Evolutionary conservation across 2,329 filamentous ascomycete species (phyloP).

Genomic region (Xylaria sp.): DNA sequence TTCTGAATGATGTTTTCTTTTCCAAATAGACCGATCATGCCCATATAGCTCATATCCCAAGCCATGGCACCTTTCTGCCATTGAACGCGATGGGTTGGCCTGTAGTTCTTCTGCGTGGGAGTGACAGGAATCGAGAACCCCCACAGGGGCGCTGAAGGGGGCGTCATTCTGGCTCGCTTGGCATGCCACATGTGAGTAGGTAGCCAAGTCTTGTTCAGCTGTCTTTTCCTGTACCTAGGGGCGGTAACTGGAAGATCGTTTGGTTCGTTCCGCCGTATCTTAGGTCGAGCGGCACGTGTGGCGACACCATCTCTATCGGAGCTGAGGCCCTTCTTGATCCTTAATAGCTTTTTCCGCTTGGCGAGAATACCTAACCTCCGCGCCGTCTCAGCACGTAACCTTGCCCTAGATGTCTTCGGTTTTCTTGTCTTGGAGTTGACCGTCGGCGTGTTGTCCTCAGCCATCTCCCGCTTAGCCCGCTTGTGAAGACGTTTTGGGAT

Average conservation of each 20-base stretch:
- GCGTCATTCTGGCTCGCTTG: constrained; percentile 90
- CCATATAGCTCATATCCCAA: constrained; percentile 96
- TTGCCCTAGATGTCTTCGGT: constrained; percentile 65
- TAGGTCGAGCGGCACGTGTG: constrained; percentile 64
- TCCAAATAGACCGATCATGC: constrained; percentile 83
- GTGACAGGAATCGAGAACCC: constrained; percentile 86
- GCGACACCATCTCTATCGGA: constrained; percentile 51
- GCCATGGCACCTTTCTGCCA: constrained; percentile 79
- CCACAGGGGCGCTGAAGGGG: constrained; percentile 83
- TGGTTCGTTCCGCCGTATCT: constrained; percentile 75
- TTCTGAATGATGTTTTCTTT: constrained; percentile 69
- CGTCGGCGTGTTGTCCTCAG: constrained; percentile 88
- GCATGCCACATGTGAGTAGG: constrained; percentile 95
- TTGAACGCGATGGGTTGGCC: constrained; percentile 83
- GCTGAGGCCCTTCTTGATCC: constrained; percentile 48
- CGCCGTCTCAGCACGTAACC: constrained; percentile 79
- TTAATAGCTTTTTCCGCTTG: constrained; percentile 59
- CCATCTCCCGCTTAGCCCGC: constrained; percentile 78
- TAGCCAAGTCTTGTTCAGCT: constrained; percentile 90
- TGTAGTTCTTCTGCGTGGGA: constrained; percentile 88
- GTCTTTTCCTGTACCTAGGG: constrained; percentile 82
- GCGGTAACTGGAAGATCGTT: constrained; percentile 67
- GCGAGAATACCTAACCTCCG: constrained; percentile 74
- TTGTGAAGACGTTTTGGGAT: constrained; percentile 80
- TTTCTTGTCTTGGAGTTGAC: constrained; percentile 73